A percentile compares a stretch with the other conserved stretches of the same genome.
Evolutionary conservation across 306 rosid genomes (phyloP).

Genomic region (Luffa acutangula): DNA sequence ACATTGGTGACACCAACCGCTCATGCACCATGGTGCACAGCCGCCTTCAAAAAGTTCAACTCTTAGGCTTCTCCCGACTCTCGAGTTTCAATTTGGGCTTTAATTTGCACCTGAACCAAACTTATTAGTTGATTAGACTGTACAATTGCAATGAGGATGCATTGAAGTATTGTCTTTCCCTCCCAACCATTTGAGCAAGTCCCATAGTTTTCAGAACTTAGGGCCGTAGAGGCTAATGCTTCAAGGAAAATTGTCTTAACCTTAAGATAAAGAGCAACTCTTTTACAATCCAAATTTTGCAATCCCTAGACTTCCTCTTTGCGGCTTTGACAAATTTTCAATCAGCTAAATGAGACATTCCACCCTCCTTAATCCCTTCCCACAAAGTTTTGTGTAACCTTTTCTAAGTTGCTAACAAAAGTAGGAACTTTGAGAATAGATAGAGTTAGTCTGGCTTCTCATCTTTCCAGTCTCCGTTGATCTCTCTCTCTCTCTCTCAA

Average conservation of each 20-base stretch:
- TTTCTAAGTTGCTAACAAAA: not conserved
- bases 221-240: not conserved
- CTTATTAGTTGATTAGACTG: not conserved
- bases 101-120: not conserved
- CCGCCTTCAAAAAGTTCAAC: too few relatives aligned
- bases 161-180: not conserved
- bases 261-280: not conserved
- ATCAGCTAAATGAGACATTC: not conserved
- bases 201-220: not conserved
- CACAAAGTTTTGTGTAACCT: not conserved
- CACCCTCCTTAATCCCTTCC: not conserved
- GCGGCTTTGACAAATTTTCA: not conserved
- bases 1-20: too few relatives aligned
- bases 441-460: not conserved
- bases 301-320: not conserved
- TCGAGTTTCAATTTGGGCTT: not conserved
- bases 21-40: too few relatives aligned
- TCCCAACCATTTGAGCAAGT: not conserved
- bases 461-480: not conserved
- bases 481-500: not conserved
- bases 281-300: not conserved
- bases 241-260: not conserved
- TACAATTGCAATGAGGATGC: not conserved
- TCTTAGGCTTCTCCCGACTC: too few relatives aligned
- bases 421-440: too few relatives aligned